A percentile compares a stretch with the other conserved stretches of the same genome.
These are phyloP conservation scores for Ilyonectria sp. DNA, from an alignment of 2,329 filamentous ascomycete species.

Conservation along the genomic window DNA sequence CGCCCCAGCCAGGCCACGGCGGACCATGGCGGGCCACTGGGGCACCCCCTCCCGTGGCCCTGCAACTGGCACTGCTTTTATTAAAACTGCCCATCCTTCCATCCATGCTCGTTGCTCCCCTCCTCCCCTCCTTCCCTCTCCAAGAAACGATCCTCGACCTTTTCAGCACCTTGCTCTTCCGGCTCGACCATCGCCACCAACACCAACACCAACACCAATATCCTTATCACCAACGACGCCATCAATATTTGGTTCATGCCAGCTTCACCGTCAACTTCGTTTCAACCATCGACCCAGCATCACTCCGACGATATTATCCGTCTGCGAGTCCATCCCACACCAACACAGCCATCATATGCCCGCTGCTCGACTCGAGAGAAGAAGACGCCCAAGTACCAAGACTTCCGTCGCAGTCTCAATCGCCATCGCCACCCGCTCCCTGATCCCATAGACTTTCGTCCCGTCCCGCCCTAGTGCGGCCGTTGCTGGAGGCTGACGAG, in stretches of 20 bases:
- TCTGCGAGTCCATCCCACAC: constrained; percentile 29
- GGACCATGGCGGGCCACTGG: constrained; percentile 29
- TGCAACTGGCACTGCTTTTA: constrained; percentile 49
- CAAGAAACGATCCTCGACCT: constrained; percentile 44
- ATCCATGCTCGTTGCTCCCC: constrained; percentile 45
- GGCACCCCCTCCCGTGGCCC: constrained; percentile 36
- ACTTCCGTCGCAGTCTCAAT: constrained; percentile 34
- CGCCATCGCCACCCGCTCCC: constrained; percentile 37
- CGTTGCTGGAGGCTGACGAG: constrained; percentile 45
- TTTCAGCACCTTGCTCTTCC: constrained; percentile 36
- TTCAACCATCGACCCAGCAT: constrained; percentile 36
- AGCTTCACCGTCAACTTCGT: constrained; percentile 46
- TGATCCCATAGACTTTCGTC: constrained; percentile 41
- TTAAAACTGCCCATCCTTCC: constrained; percentile 51
- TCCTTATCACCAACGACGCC: constrained; percentile 20
- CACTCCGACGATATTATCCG: constrained; percentile 35
- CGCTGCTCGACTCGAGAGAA: constrained; percentile 40
- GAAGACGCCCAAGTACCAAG: constrained; percentile 44
- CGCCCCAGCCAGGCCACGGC: constrained; percentile 19
- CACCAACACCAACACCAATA: constrained; percentile 32
- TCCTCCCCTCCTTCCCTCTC: constrained; percentile 47
- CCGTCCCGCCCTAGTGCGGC: constrained; percentile 51
- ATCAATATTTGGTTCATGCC: constrained; percentile 44
- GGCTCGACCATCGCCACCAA: constrained; percentile 34
- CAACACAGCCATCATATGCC: constrained; percentile 41